These are phyloP conservation scores for Zygoascus ofunaensis DNA, from an alignment of 805 yeast species.

Conservation along the genomic window DNA sequence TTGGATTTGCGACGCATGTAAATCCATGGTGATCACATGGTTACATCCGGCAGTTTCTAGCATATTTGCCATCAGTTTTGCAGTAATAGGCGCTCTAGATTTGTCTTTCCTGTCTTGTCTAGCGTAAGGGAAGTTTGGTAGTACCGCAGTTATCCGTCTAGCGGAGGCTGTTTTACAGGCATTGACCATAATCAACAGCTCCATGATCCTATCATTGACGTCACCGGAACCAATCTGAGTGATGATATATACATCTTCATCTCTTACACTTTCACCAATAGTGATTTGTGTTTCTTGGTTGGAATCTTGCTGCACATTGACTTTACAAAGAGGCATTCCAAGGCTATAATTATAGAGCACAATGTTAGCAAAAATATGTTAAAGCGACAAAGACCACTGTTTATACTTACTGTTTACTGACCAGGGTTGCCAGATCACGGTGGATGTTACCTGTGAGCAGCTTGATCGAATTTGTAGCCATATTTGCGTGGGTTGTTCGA, in stretches of 20 bases:
- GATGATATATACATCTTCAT: slow-evolving; percentile 52
- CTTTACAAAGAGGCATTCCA: slow-evolving; percentile 58
- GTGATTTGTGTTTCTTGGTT: slow-evolving; percentile 81
- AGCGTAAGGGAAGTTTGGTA: slow-evolving; percentile 96
- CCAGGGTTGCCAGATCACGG: slow-evolving; percentile 68
- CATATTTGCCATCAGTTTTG: slow-evolving; percentile 88
- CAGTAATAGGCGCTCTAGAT: slow-evolving; percentile 93
- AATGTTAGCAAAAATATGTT: background rate
- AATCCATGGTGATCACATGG: slow-evolving; percentile 94
- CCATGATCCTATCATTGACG: slow-evolving; percentile 81
- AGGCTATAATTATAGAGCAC: no score
- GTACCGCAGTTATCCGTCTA: slow-evolving; percentile 85
- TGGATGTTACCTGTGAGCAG: slow-evolving; percentile 51
- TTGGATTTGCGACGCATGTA: slow-evolving; percentile 96
- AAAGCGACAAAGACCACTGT: background rate
- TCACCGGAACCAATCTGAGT: slow-evolving; percentile 77
- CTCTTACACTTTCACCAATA: slow-evolving; percentile 85
- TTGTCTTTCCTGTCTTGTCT: slow-evolving; percentile 97
- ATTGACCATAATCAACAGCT: slow-evolving; percentile 78
- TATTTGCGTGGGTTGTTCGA: slow-evolving; percentile 5
- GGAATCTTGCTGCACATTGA: slow-evolving; percentile 74
- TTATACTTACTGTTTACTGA: slow-evolving; percentile 40
- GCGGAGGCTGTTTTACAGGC: slow-evolving; percentile 96
- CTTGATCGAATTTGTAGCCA: slow-evolving; percentile 45
- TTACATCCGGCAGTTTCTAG: slow-evolving; percentile 92